Evolutionary conservation across 2,329 filamentous ascomycete genomes (phyloP), one percentile per base, ranked within the genome.

Genomic region (Botrytis galanthina): DNA sequence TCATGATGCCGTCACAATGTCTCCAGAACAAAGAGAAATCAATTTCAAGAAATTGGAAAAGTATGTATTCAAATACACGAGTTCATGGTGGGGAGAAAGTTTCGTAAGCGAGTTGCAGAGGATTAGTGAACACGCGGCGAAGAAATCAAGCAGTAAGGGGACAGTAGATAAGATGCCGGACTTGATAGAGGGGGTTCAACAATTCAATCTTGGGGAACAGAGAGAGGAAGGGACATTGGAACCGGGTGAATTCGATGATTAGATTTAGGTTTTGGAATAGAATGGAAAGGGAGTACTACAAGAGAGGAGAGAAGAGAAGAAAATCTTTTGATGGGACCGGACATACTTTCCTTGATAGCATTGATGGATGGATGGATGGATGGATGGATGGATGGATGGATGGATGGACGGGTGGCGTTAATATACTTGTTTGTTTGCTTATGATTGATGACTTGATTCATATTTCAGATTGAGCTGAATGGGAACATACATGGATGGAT

Each of bases 41-140:
- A 98, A 98, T 83, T 98, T 93, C 84, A 90, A 92, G 81, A 98
- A 98, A 83, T 86, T 99, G 74, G 93, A 96, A 81, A 93, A 93
- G 83, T 98, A 98, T 81, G 94, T 98, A 74, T 95, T 95, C 84
- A 98, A 97, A 85, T 98, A 98, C 84, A 99, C 96, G 1, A 97
- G 93, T 82, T 93, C 95, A 16, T 98, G 96, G 91, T 98, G 95
- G 95, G 95, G 95, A 39, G 90, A 95, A 82, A 95, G 92, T 77
- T 98, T 98, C 81, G 94, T 98, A 69, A 89, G 89, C 20, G 95
- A 98, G 83, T 87, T 98, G 82, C 75, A 78, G 2, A 75, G 76
- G 35, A 81, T 81, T 66, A 80, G 79, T 69, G 79, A 80, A 73
- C 75, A 78, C 71, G 80, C 80, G 7, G 77, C 79, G 60, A 79